Base-by-base conservation (phyloP, 192 early-diverging fungal genomes). In the Backusella psychrophila region DNA sequence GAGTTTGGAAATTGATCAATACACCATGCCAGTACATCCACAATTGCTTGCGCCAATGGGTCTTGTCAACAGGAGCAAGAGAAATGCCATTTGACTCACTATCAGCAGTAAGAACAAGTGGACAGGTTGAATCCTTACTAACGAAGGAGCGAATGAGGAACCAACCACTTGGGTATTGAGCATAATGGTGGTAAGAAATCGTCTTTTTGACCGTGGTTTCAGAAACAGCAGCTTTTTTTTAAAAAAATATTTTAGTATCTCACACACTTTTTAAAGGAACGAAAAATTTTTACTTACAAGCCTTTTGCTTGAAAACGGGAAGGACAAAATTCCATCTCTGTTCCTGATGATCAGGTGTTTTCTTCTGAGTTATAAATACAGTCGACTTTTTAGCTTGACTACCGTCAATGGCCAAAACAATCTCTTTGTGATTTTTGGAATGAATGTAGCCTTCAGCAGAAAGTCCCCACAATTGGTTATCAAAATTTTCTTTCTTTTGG, bases 291-390 rank as follows among this genome's bases (percentile, higher is more conserved):
- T 6, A 69, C 29, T 73, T 73, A 72, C 77, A 63, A 49, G 36
- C 6, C 38, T 77, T 81, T 72, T 81, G 77, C 17, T 77, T 77
- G 36, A 81, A 81, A 17, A 81, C 75, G 41, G 80, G 80, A n/a
- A 81, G 59, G 33, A 81, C 67, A 74, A 81, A 81, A 23, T 74
- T 77, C 80, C 80, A 81, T 56, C 75, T 76, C 41, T 81, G 80
- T 21, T 77, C 66, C 59, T 76, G 36, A 59, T 35, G 46, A 66
- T 69, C 71, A 23, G 39, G 26, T 4, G 41, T 49, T 15, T 34
- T 39, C 35, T 67, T 65, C n/a, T 59, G 39, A 14, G 71, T 65
- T 2, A 77, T 49, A 12, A 38, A 59, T 4, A 81, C 38, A 11
- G 15, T 31, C 1, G 71, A 73, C 3, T 21, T 36, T 0, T 42